Percentiles rank a stretch among this genome's conserved stretches.
These are phyloP conservation scores for Geoglossum glabrum DNA, from an alignment of 495 filamentous ascomycete species.

Conservation along the genomic window DNA sequence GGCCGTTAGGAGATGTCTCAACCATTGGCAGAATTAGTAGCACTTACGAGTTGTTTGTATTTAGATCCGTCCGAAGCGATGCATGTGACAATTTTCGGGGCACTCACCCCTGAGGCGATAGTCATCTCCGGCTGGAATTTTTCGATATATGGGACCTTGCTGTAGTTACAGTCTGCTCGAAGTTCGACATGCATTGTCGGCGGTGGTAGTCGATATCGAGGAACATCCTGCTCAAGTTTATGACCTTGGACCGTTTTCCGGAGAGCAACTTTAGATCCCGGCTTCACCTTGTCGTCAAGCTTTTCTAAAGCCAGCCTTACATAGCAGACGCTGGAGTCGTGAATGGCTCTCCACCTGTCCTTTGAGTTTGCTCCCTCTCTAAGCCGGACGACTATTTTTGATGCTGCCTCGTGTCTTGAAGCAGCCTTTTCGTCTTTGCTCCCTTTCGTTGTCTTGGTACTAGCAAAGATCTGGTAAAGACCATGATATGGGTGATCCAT, in stretches of 20 bases:
- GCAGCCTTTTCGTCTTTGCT: conserved; percentile 51
- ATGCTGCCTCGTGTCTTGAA: conserved; percentile 52
- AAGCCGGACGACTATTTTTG: conserved; percentile 39
- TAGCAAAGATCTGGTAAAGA: conserved; percentile 86
- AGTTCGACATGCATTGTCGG: conserved; percentile 75
- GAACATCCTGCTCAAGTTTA: conserved; percentile 35
- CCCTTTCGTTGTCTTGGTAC: conserved; percentile 37
- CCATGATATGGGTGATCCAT: conserved; percentile 85
- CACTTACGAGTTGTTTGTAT: conserved; percentile 64
- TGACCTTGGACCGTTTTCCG: conserved; percentile 35
- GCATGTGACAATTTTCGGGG: conserved; percentile 76
- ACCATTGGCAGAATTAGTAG: neutral
- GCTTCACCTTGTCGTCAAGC: conserved; percentile 35
- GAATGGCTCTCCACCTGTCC: conserved; percentile 41
- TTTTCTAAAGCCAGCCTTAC: conserved; percentile 48
- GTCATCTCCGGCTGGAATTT: conserved; percentile 50
- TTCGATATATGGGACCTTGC: conserved; percentile 43
- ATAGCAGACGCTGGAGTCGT: conserved; percentile 54
- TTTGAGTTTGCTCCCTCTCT: conserved; percentile 25
- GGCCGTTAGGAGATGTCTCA: neutral
- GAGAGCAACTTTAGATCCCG: conserved; percentile 41
- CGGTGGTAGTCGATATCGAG: conserved; percentile 51
- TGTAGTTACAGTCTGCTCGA: conserved; percentile 54
- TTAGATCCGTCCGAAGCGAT: conserved; percentile 50
- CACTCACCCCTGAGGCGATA: conserved; percentile 76